Conservation (phyloP, 495 filamentous ascomycete species). For the Penicillium cinerascens region DNA sequence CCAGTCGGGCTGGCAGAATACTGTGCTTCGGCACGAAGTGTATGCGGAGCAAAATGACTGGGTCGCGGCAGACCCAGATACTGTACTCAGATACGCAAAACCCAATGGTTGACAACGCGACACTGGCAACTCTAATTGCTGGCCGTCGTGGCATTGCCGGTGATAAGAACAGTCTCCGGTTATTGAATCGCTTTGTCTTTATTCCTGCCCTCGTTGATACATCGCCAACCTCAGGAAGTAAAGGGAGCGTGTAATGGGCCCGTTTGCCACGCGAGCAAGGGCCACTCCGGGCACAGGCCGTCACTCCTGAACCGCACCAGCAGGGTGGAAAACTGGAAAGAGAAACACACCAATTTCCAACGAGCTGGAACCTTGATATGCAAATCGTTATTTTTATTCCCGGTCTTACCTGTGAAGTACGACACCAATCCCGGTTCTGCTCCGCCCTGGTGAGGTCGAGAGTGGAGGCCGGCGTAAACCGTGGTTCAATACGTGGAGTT, state of each 20-base stretch:
- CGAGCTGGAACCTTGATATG: background rate
- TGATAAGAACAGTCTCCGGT: background rate
- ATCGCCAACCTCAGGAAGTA: background rate
- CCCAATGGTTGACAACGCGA: background rate
- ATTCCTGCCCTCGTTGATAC: slow-evolving; percentile 7
- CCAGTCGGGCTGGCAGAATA: background rate
- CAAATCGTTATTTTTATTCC: background rate
- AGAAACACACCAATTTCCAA: background rate
- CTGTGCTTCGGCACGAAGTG: background rate
- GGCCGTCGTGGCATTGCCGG: background rate
- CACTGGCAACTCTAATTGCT: background rate
- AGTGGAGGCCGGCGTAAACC: slow-evolving; percentile 19
- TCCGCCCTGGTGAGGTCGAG: background rate
- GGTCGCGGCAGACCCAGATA: slow-evolving; percentile 22
- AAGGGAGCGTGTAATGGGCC: slow-evolving; percentile 17
- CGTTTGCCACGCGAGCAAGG: slow-evolving; percentile 26
- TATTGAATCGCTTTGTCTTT: too few species aligned
- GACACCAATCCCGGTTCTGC: background rate
- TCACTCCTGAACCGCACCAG: slow-evolving; percentile 4
- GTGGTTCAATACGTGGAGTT: slow-evolving; percentile 7
- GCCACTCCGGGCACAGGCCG: slow-evolving; percentile 20
- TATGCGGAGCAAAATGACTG: slow-evolving; percentile 30
- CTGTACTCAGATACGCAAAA: background rate
- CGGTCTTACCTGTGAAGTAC: too few species aligned
- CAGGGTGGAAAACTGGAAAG: background rate